Evolutionary conservation across 179 eudicot genomes (phyloP), one percentile per base, ranked within the genome.

Genomic region (Silene vulgaris): DNA sequence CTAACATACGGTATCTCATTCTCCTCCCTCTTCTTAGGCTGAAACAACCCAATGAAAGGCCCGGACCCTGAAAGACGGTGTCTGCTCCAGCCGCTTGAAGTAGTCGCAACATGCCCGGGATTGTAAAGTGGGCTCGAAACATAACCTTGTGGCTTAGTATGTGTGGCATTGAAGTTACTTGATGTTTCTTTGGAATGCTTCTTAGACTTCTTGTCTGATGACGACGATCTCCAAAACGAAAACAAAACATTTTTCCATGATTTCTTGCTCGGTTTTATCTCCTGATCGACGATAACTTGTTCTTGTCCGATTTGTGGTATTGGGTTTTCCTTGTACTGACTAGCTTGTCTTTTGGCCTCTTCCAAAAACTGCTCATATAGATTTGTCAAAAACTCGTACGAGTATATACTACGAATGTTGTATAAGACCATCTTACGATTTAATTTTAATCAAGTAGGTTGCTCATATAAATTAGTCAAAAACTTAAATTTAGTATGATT

Each of bases 181-280:
- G 73, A 17, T 56, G 60, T 50, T 72, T 71, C 45, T 2, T 65
- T 71, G 0, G 59, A 7, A 23, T 1, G 57, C 21, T 63, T 67
- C 35, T 69, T 74, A 54, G 48, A 29, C 26, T 80, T 73, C 52
- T 73, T 73, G 13, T 70, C 6, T 56, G 76, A 65, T 77, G 77
- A 65, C 69, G 77, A 20, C 35, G 61, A 69, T 56, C 4, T 81
- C 78, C 73, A 81, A 50, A 74, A 69, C 43, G 81, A 69, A 30
- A 81, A 74, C 7, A 81, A n/a, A 16, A 65, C 76, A 69, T 14
- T 26, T 77, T 77, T 81, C 81, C 84, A 81, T 8, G 84, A 74
- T 45, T 81, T 81, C 37, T 77, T 81, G 21, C n/a, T 77, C 52
- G 64, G 56, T 23, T 35, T 74, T 64, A 35, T 35, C 9, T 70